Evolutionary conservation across 805 yeast species (phyloP).

Genomic region (Lachancea thermotolerans): DNA sequence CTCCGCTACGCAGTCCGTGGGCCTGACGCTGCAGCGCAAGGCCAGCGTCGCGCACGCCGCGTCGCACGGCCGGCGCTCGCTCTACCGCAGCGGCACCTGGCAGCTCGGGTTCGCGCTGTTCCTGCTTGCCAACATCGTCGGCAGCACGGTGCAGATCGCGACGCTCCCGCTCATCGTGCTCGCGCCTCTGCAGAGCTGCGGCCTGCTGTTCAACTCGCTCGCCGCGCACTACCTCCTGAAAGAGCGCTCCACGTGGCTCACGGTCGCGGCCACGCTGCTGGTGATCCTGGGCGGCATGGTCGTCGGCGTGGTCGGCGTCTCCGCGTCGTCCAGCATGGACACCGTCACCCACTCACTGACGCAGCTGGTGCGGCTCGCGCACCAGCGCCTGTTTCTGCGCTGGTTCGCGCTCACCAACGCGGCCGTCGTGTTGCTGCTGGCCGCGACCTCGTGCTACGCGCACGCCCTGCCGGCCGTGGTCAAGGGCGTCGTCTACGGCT

Average conservation of each 20-base stretch:
- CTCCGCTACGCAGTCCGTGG: slow-evolving; percentile 73
- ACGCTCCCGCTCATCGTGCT: slow-evolving; percentile 74
- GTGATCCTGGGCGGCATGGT: slow-evolving; percentile 69
- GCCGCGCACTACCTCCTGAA: slow-evolving; percentile 61
- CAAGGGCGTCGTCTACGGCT: slow-evolving; percentile 60
- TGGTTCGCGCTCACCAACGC: slow-evolving; percentile 47
- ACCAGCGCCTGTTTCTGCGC: slow-evolving; percentile 41
- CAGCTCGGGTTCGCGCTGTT: slow-evolving; percentile 65
- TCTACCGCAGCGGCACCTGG: slow-evolving; percentile 50
- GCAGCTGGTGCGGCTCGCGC: slow-evolving; percentile 40
- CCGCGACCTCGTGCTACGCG: neutral
- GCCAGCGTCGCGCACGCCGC: slow-evolving; percentile 6
- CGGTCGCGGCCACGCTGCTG: slow-evolving; percentile 58
- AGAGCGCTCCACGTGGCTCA: slow-evolving; percentile 55
- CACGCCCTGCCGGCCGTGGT: neutral
- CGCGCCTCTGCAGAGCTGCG: slow-evolving; percentile 80
- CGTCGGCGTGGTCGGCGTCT: slow-evolving; percentile 63
- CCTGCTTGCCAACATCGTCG: slow-evolving; percentile 66
- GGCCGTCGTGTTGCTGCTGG: slow-evolving; percentile 17
- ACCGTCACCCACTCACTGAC: slow-evolving; percentile 36
- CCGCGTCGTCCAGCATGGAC: slow-evolving; percentile 3
- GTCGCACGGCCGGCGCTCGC: neutral
- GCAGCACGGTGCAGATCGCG: slow-evolving; percentile 76
- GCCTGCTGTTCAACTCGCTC: slow-evolving; percentile 78
- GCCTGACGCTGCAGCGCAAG: slow-evolving; percentile 74